A percentile compares a stretch with the other conserved stretches of the same genome.
Evolutionary conservation across 306 rosid genomes (phyloP).

Genomic region (Rosa multiflora): DNA sequence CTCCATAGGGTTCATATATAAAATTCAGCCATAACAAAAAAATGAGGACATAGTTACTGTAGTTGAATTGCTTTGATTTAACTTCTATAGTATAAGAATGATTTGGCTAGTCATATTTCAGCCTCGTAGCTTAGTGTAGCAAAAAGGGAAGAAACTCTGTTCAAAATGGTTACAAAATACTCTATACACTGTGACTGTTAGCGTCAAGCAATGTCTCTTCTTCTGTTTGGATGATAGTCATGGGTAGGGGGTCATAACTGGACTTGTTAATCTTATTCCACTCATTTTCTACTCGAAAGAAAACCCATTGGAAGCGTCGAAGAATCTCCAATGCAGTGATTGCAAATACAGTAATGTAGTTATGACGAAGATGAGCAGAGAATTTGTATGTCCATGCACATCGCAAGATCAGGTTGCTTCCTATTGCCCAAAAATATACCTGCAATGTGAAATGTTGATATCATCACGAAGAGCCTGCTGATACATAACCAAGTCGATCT

Average conservation of each 20-base stretch:
- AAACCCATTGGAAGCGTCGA: constrained; percentile 95
- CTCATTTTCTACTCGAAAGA: constrained; percentile 90
- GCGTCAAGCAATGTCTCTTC: constrained; percentile 55
- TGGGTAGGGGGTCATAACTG: constrained; percentile 48
- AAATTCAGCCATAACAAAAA: neutral
- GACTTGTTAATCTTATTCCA: constrained; percentile 74
- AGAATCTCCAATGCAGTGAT: constrained; percentile 81
- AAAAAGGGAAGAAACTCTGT: neutral
- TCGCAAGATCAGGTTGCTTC: constrained; percentile 83
- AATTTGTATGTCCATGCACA: constrained; percentile 97
- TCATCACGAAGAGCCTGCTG: neutral
- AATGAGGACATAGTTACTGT: no score
- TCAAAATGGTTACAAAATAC: constrained; percentile 12
- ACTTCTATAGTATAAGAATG: neutral
- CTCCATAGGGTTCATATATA: neutral
- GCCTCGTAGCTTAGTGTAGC: neutral
- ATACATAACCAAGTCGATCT: neutral
- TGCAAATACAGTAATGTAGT: constrained; percentile 68
- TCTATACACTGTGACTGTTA: constrained; percentile 57
- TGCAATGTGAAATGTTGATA: constrained; percentile 26
- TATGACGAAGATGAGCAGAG: constrained; percentile 93
- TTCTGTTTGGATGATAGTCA: constrained; percentile 45
- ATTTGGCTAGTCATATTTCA: neutral
- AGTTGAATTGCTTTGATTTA: neutral
- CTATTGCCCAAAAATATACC: constrained; percentile 86